Evolutionary conservation across 192 early-diverging fungal genomes (phyloP), one percentile per base, ranked within the genome.

Genomic region (Coemansia sp.): DNA sequence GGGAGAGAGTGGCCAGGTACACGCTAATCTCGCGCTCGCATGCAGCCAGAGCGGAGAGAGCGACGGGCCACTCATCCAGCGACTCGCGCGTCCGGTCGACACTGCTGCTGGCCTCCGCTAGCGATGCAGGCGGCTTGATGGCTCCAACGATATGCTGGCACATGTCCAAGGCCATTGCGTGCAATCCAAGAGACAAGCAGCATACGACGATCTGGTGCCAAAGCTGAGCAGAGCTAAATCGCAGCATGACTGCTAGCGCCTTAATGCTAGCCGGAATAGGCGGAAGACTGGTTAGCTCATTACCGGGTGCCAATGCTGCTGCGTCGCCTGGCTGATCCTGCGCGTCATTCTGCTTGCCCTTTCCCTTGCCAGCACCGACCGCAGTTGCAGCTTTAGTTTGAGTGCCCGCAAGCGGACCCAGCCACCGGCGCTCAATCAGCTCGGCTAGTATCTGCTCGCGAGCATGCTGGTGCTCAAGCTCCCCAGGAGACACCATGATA

Each of bases 401-500:
- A 3, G 43, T 32, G 9, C 23, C 13, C 9, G 32, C 32, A 37
- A 61, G 49, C 13, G 66, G 14, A 21, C 52, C 68, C 21, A 82
- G 63, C 81, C 81, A 84, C 16, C 75, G 76, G 49, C 63, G 64
- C 6, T 74, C 73, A 14, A 84, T 53, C 26, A 84, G 11, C 37
- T 84, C 73, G n/a, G 40, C 63, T 35, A 84, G 64, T 39, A 79
- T 79, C 53, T 78, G 76, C 58, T 50, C 42, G 0, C 77, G 65
- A 26, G 71, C 57, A 28, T 26, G 4, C 14, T 38, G 53, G 33
- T 72, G 70, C n/a, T 75, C 77, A 47, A 84, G 67, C 63, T 78
- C 81, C 16, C 69, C 77, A 0, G 81, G 81, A n/a, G 76, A 75
- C 28, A 84, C 77, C 81, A 84, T 75, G 33, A 84, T 50, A 10